Evolutionary conservation across 73 alveolate genomes (phyloP), one percentile per base, ranked within the genome.

Genomic region (Symbiodinium pilosum): DNA sequence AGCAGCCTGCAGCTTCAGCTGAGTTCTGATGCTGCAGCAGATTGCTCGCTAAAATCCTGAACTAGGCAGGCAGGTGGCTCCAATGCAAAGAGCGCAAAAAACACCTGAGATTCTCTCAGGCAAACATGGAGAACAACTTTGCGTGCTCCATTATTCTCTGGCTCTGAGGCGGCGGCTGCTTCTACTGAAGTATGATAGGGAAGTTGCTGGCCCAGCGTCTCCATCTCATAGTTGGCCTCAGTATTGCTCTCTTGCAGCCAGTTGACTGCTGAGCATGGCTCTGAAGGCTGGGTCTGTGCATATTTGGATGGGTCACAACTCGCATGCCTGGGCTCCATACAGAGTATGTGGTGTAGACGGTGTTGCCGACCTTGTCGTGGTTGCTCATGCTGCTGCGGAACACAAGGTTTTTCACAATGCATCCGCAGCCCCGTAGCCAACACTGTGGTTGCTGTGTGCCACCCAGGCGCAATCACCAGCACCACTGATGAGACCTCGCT

Each of bases 221-320:
- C 81, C 81, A 64, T 64, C 81, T 64, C 81, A 28, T 64, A 64
- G 14, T 64, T 64, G 81, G 81, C 81, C 81, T 64, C 30, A 28
- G 81, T 14, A 64, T 9, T 47, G 59, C 6, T 14, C 59, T 47
- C 14, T 47, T 6, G 59, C 59, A 47, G 59, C 59, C 59, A 47
- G 59, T 47, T 47, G 59, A 47, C 6, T 9, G 59, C 59, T 14
- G 6, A 9, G 59, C 59, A 47, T 9, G 14, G 59, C 59, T 14
- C 14, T 47, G 59, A n/a, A n/a, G n/a, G n/a, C n/a, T n/a, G n/a
- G n/a, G n/a, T n/a, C 59, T 47, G 59, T 47, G 59, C 59, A 47
- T 9, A 47, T 14, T 47, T n/a, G n/a, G n/a, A n/a, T n/a, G n/a
- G n/a, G n/a, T n/a, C n/a, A n/a, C n/a, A n/a, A n/a, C n/a, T 6